These are phyloP conservation scores for Ceratocystis alfenasii DNA, from an alignment of 2,329 filamentous ascomycete genomes.

Conservation along the genomic window DNA sequence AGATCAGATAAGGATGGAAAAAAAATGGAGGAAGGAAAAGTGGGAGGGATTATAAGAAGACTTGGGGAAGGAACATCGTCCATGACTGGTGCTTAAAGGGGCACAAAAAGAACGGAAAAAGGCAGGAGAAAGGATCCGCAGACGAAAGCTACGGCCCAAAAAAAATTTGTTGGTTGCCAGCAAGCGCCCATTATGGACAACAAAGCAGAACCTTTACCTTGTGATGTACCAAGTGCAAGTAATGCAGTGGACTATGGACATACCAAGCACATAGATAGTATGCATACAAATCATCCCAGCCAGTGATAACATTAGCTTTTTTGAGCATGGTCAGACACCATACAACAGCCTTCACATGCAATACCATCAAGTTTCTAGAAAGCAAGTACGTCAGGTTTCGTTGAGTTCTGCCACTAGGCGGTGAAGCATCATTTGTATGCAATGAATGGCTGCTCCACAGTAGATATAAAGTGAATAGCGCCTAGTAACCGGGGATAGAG, in stretches of 20 bases:
- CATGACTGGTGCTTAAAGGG: neutral
- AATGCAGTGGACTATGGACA: neutral
- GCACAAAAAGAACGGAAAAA: neutral
- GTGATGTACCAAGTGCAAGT: neutral
- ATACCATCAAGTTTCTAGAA: neutral
- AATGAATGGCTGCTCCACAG: neutral
- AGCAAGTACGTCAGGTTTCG: neutral
- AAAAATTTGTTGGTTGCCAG: constrained; percentile 11
- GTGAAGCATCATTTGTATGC: constrained; percentile 7
- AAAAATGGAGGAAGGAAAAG: constrained; percentile 13
- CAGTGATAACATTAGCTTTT: neutral
- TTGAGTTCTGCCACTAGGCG: constrained; percentile 22
- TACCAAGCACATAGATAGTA: no score
- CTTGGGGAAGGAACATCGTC: neutral
- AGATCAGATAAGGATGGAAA: constrained; percentile 12
- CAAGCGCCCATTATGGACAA: constrained; percentile 3
- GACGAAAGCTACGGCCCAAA: neutral
- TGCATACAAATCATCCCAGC: neutral
- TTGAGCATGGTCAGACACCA: neutral
- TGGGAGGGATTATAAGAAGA: neutral
- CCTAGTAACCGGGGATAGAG: no score
- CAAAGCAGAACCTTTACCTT: neutral
- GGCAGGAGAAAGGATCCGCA: constrained; percentile 1
- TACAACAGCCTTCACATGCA: neutral
- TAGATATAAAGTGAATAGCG: neutral